phyloP scores from a whole-genome alignment of 805 yeast genomes.

The Hanseniaspora pseudoguilliermondii region DNA sequence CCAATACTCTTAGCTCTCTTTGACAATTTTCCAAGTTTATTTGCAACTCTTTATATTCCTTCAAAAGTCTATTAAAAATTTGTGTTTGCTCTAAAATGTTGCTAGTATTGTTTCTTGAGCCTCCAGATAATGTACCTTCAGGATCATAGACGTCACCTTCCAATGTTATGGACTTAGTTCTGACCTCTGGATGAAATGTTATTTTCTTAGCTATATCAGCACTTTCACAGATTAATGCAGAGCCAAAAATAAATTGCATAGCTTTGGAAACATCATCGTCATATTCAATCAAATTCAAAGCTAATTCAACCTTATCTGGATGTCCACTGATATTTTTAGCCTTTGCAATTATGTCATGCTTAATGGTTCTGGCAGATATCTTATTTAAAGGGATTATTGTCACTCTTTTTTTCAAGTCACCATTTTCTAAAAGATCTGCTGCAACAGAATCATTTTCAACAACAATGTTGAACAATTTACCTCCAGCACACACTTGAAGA shows the following conservation, averaged over 20 bases:
- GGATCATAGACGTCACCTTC: constrained; percentile 96
- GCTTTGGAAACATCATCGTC: constrained; percentile 61
- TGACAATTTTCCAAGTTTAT: constrained; percentile 32
- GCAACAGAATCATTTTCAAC: constrained; percentile 82
- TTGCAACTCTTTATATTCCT: constrained; percentile 32
- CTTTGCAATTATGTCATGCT: constrained; percentile 37
- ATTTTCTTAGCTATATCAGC: constrained; percentile 78
- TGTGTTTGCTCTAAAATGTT: constrained; percentile 55
- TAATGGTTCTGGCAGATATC: constrained; percentile 49
- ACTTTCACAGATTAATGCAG: constrained; percentile 75
- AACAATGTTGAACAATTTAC: constrained; percentile 73
- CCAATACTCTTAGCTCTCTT: constrained; percentile 32
- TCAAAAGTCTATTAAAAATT: constrained; percentile 39
- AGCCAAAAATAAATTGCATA: constrained; percentile 84
- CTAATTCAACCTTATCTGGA: constrained; percentile 81
- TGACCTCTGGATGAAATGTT: constrained; percentile 73
- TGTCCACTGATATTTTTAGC: constrained; percentile 50
- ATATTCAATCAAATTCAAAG: constrained; percentile 65
- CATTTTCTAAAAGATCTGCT: constrained; percentile 65
- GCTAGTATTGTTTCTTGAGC: constrained; percentile 50
- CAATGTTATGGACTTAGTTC: constrained; percentile 71
- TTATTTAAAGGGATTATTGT: constrained; percentile 88
- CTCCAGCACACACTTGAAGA: constrained; percentile 88
- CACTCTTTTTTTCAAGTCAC: constrained; percentile 65
- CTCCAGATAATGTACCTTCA: constrained; percentile 90